phyloP scores from a whole-genome alignment of 257 asterid species.

The Leptodermis oblonga region DNA sequence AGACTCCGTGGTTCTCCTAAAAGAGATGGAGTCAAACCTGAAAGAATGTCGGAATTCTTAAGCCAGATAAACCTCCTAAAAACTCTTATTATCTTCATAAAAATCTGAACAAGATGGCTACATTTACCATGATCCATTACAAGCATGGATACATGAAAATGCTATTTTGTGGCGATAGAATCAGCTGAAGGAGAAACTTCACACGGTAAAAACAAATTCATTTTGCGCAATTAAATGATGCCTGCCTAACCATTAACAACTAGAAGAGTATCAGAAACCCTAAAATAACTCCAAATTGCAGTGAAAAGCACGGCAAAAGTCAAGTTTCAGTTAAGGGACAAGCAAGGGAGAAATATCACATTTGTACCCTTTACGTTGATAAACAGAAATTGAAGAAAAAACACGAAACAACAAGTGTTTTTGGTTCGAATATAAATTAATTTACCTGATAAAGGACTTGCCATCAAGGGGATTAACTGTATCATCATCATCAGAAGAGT shows the following conservation, averaged over 20 bases:
- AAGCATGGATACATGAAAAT: background rate
- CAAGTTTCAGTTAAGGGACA: background rate
- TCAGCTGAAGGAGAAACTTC: slow-evolving; percentile 2
- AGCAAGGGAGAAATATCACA: background rate
- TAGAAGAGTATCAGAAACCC: background rate
- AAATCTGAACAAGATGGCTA: slow-evolving; percentile 1
- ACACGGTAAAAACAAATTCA: background rate
- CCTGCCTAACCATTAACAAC: background rate
- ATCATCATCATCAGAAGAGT: slow-evolving; percentile 50
- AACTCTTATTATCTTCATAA: background rate
- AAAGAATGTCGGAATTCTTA: slow-evolving; percentile 7
- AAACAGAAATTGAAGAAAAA: too few relatives aligned
- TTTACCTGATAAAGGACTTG: slow-evolving; percentile 84
- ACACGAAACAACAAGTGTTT: too few relatives aligned
- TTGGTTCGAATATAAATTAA: too few relatives aligned
- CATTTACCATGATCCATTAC: background rate
- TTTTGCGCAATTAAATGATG: background rate
- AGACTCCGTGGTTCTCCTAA: slow-evolving; percentile 66
- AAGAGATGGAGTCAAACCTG: slow-evolving; percentile 86
- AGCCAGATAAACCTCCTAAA: background rate
- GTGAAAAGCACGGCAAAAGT: too few relatives aligned
- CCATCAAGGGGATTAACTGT: slow-evolving; percentile 67
- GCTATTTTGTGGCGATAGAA: background rate
- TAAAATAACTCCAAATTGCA: background rate
- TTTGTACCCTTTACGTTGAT: too few relatives aligned